A percentile compares a stretch with the other conserved stretches of the same genome.
Conservation (phyloP, 345 rosid species). For the Hirschfeldia incana region DNA sequence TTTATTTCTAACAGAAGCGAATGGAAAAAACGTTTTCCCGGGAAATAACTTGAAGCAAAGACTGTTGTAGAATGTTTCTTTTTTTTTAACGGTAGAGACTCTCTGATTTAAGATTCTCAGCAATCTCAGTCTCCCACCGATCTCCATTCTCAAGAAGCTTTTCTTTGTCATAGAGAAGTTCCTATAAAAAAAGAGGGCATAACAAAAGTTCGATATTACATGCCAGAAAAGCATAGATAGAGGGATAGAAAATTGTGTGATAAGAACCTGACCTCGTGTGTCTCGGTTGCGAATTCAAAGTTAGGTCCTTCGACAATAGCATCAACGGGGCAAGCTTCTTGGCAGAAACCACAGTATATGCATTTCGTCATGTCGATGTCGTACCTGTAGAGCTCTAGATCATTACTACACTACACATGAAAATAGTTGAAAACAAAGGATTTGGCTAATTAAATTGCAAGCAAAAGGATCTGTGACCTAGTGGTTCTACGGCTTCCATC, state of each 20-base stretch:
- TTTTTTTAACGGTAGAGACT: constrained; percentile 70
- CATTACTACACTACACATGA: not conserved
- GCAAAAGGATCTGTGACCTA: constrained; percentile 49
- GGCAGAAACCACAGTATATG: constrained; percentile 98
- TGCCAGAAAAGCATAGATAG: not conserved
- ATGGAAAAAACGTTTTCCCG: not conserved
- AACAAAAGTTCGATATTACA: not conserved
- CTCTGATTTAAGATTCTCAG: constrained; percentile 96
- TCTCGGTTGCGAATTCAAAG: constrained; percentile 98
- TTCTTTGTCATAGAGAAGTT: constrained; percentile 92
- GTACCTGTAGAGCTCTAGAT: constrained; percentile 51
- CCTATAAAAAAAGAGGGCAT: constrained; percentile 45
- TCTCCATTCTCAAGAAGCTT: constrained; percentile 97
- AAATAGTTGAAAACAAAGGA: not conserved
- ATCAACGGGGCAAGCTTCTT: constrained; percentile 99
- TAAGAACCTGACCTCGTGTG: constrained; percentile 71
- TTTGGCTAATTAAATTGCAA: not conserved
- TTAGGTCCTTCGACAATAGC: constrained; percentile 99
- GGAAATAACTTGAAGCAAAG: constrained; percentile 11
- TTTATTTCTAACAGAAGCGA: constrained; percentile 31
- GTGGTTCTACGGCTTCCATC: constrained; percentile 99
- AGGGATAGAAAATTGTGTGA: not conserved
- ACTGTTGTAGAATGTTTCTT: not conserved
- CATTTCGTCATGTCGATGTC: constrained; percentile 99
- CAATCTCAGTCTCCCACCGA: constrained; percentile 97